Evolutionary conservation across 495 filamentous ascomycete genomes (phyloP).

Genomic region (Tetracladium marchalianum): DNA sequence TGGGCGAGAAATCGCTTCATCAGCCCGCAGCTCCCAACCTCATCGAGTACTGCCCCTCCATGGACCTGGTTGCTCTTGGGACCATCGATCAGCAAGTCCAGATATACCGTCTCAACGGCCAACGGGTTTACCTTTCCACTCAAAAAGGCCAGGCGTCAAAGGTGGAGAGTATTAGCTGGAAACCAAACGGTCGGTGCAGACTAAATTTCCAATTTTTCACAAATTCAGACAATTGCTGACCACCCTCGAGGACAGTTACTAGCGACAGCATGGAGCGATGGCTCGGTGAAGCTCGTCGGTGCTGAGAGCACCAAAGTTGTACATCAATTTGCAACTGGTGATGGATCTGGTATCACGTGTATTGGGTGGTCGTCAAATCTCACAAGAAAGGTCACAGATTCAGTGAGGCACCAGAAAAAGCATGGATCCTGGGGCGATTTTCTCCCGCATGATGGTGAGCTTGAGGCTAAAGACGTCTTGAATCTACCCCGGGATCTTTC

Average conservation of each 20-base stretch:
- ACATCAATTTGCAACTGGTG: slow-evolving; percentile 48
- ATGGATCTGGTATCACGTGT: slow-evolving; percentile 43
- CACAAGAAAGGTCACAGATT: slow-evolving; percentile 30
- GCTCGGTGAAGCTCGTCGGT: slow-evolving; percentile 57
- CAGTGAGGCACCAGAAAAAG: slow-evolving; percentile 1
- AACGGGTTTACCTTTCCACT: slow-evolving; percentile 49
- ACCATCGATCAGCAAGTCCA: slow-evolving; percentile 51
- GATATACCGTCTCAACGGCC: slow-evolving; percentile 60
- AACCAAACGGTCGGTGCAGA: slow-evolving; percentile 53
- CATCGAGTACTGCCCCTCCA: slow-evolving; percentile 67
- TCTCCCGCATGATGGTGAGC: slow-evolving; percentile 11
- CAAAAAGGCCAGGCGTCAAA: slow-evolving; percentile 8
- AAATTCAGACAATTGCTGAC: slow-evolving; percentile 14
- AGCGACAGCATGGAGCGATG: slow-evolving; percentile 70
- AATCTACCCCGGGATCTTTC: slow-evolving; percentile 73
- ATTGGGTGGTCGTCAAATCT: slow-evolving; percentile 68
- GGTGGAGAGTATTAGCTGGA: slow-evolving; percentile 52
- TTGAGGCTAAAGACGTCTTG: slow-evolving; percentile 25
- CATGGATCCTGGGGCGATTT: slow-evolving; percentile 21
- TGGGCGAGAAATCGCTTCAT: slow-evolving; percentile 34
- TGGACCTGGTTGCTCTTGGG: slow-evolving; percentile 71
- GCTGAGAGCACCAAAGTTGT: slow-evolving; percentile 69
- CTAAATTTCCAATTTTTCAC: neutral
- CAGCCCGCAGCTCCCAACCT: slow-evolving; percentile 23
- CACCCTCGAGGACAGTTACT: slow-evolving; percentile 51